Percentiles rank a stretch among this genome's conserved stretches.
Conservation (phyloP, 768 basidiomycete genomes). For the Mycena epipterygia region DNA sequence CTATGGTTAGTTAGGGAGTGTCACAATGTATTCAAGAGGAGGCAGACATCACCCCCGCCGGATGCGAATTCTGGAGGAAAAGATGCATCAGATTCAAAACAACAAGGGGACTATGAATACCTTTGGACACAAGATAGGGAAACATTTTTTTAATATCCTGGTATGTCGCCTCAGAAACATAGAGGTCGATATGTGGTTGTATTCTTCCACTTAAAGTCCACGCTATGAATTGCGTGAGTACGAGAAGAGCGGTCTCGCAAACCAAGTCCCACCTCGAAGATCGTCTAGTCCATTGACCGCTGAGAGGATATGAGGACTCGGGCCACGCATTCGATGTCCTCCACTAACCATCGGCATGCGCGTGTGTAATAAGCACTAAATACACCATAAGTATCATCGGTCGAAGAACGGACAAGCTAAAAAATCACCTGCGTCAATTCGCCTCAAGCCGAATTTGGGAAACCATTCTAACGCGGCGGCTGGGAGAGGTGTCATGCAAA, state of each 20-base stretch:
- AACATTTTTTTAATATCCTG: constrained; percentile 77
- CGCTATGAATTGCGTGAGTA: constrained; percentile 53
- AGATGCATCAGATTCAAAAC: not conserved
- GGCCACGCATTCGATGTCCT: not conserved
- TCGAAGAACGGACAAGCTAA: not conserved
- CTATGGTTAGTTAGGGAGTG: constrained; percentile 49
- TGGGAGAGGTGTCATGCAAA: constrained; percentile 50
- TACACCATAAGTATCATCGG: constrained; percentile 66
- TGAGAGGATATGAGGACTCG: constrained; percentile 29
- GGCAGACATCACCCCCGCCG: constrained; percentile 81
- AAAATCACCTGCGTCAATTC: constrained; percentile 52
- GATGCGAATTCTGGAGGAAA: constrained; percentile 68
- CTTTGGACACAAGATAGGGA: constrained; percentile 83
- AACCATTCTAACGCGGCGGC: constrained; percentile 62
- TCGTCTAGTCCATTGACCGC: constrained; percentile 95
- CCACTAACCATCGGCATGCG: constrained; percentile 80
- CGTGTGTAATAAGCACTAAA: constrained; percentile 82
- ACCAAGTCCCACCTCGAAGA: constrained; percentile 71
- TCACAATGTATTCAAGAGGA: not conserved
- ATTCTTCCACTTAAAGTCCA: constrained; percentile 81
- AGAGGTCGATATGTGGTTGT: constrained; percentile 82
- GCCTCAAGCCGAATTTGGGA: constrained; percentile 79
- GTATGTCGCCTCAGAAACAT: constrained; percentile 76
- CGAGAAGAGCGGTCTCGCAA: not conserved
- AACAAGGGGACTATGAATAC: not conserved